phyloP scores from a whole-genome alignment of 2,329 filamentous ascomycete genomes.

The Neofusicoccum ribis region DNA sequence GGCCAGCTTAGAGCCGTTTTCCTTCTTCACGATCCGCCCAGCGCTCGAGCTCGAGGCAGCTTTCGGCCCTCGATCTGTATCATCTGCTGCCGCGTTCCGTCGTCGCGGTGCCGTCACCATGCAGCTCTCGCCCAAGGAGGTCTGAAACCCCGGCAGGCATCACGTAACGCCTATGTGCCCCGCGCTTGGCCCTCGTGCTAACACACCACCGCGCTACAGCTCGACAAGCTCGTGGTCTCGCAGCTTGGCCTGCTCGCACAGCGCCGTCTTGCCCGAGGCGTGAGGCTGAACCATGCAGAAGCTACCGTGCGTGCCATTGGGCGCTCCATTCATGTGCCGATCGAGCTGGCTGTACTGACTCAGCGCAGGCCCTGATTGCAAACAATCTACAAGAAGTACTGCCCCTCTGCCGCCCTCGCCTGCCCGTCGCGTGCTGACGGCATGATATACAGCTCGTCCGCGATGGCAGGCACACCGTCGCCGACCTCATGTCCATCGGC shows the following conservation, averaged over 20 bases:
- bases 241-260: conserved; percentile 87
- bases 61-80: conserved; percentile 4
- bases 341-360: conserved; percentile 25
- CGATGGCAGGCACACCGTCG: conserved; percentile 89
- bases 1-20: background rate
- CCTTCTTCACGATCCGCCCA: background rate
- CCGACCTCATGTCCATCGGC: conserved; percentile 90
- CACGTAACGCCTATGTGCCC: background rate
- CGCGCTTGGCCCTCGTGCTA: background rate
- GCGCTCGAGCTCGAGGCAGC: conserved; percentile 7
- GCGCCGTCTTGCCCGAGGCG: conserved; percentile 79
- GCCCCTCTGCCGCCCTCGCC: conserved; percentile 1
- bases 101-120: conserved; percentile 14
- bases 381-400: conserved; percentile 82
- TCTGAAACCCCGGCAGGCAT: background rate
- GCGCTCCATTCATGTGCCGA: background rate
- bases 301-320: conserved; percentile 62
- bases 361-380: conserved; percentile 71
- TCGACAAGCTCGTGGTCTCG: conserved; percentile 94
- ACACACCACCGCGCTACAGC: conserved; percentile 50
- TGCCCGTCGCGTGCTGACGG: background rate
- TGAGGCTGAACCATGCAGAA: conserved; percentile 87
- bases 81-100: background rate
- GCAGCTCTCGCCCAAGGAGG: conserved; percentile 20
- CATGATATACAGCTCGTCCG: conserved; percentile 68